phyloP scores from a whole-genome alignment of 2,329 filamentous ascomycete species.

The Microcyclosporella mali region DNA sequence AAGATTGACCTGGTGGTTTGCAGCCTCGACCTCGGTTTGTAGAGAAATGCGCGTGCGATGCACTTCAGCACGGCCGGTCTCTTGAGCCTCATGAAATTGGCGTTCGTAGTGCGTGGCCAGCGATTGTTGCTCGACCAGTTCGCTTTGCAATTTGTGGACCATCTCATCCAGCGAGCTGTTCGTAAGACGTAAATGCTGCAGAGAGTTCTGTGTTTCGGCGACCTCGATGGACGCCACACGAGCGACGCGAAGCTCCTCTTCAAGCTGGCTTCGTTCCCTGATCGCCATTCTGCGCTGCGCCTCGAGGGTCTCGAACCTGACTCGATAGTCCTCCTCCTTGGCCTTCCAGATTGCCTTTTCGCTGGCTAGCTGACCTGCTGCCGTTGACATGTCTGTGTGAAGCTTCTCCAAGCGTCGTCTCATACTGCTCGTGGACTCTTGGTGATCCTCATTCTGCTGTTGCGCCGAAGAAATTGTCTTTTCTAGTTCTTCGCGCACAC shows the following conservation, averaged over 20 bases:
- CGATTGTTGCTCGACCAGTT: constrained; percentile 68
- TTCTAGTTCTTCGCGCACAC: constrained; percentile 62
- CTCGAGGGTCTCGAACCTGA: constrained; percentile 50
- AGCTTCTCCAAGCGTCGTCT: constrained; percentile 76
- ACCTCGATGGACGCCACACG: constrained; percentile 63
- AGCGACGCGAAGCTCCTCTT: constrained; percentile 41
- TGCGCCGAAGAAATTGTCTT: constrained; percentile 60
- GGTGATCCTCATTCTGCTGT: constrained; percentile 77
- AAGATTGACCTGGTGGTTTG: constrained; percentile 79
- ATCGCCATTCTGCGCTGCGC: constrained; percentile 45
- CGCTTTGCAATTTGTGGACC: constrained; percentile 37
- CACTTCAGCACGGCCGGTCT: constrained; percentile 72
- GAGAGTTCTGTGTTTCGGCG: constrained; percentile 70
- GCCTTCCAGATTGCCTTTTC: constrained; percentile 75
- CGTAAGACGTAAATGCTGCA: constrained; percentile 39
- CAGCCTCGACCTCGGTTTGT: constrained; percentile 74
- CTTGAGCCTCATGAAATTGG: constrained; percentile 77
- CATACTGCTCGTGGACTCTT: constrained; percentile 54
- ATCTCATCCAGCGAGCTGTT: constrained; percentile 25
- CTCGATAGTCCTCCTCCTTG: constrained; percentile 53
- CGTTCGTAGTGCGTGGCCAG: constrained; percentile 64
- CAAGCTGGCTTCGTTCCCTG: constrained; percentile 40
- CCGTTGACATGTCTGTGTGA: constrained; percentile 77
- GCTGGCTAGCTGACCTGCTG: constrained; percentile 70
- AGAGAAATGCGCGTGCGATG: constrained; percentile 72